phyloP scores from a whole-genome alignment of 73 alveolate genomes.

The Symbiodinium pilosum region DNA sequence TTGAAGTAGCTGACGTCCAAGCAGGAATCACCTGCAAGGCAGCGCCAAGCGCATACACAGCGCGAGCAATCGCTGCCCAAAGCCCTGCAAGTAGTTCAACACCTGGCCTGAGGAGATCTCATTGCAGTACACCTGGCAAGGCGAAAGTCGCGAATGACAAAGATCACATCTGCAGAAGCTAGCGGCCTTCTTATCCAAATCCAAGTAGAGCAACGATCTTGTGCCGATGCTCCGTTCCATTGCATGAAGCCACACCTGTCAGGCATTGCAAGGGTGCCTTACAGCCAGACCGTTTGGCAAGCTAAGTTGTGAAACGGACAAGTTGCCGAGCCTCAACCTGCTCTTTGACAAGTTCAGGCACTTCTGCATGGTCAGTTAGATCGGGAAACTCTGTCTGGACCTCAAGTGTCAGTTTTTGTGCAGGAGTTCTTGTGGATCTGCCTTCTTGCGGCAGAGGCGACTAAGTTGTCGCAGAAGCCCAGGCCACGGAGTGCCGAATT shows the following conservation, averaged over 20 bases:
- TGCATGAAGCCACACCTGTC: conserved; percentile 84
- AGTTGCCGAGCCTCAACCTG: conserved; percentile 69
- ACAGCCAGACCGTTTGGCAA: neutral
- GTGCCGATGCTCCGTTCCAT: conserved; percentile 93
- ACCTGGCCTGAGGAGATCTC: conserved; percentile 1
- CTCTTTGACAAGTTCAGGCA: conserved; percentile 78
- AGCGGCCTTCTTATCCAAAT: conserved; percentile 49
- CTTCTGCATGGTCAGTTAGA: conserved; percentile 14
- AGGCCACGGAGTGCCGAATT: conserved; percentile 67
- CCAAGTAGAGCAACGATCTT: conserved; percentile 87
- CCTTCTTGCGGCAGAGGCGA: neutral
- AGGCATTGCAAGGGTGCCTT: neutral
- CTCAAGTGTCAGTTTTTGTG: neutral
- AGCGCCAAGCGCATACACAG: neutral
- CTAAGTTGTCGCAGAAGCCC: conserved; percentile 75
- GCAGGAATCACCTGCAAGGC: conserved; percentile 70
- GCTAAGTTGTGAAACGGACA: neutral
- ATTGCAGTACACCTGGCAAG: neutral
- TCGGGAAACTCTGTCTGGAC: conserved; percentile 63
- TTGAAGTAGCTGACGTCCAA: neutral
- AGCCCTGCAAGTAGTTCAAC: neutral
- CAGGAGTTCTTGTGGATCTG: neutral
- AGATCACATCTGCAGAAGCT: neutral
- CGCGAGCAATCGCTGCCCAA: neutral
- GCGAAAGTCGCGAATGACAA: too few species aligned